Percentiles rank a stretch among this genome's conserved stretches.
phyloP scores from a whole-genome alignment of 768 basidiomycete species.

The Tephrocybe sp. region DNA sequence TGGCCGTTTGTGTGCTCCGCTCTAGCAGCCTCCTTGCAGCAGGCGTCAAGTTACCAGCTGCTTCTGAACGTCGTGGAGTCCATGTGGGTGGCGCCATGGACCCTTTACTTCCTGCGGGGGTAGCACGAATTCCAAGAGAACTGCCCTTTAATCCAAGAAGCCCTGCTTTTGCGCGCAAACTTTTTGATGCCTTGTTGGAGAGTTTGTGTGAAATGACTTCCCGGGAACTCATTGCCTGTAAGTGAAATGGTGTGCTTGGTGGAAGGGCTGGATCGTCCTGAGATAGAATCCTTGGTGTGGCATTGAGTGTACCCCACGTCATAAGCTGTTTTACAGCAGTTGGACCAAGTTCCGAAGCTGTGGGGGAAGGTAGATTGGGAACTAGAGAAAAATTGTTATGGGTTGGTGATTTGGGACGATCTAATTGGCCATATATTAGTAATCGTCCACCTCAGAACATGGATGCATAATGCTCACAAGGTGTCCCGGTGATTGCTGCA shows the following conservation, averaged over 20 bases:
- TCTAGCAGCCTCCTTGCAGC: conserved; percentile 79
- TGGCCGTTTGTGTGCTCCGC: conserved; percentile 65
- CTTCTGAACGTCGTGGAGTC: conserved; percentile 77
- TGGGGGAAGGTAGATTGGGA: conserved; percentile 84
- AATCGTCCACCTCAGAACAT: neutral
- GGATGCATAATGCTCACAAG: conserved; percentile 56
- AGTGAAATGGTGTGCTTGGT: conserved; percentile 71
- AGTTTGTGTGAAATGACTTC: conserved; percentile 83
- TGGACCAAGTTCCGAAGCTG: conserved; percentile 78
- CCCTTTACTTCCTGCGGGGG: conserved; percentile 41
- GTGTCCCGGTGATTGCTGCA: conserved; percentile 91
- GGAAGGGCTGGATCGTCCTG: conserved; percentile 51
- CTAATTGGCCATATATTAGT: conserved; percentile 34
- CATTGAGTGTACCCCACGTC: conserved; percentile 95
- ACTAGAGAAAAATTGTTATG: conserved; percentile 71
- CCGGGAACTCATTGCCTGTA: conserved; percentile 74
- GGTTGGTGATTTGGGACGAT: conserved; percentile 60
- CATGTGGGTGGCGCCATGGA: conserved; percentile 79
- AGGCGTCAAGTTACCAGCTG: conserved; percentile 79
- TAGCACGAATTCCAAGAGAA: conserved; percentile 36
- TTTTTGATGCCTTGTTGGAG: conserved; percentile 79
- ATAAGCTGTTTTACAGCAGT: conserved; percentile 88
- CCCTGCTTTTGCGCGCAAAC: conserved; percentile 75
- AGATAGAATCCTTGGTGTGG: conserved; percentile 87
- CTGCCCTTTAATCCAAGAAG: conserved; percentile 46